Base-by-base conservation (phyloP, 352 stramenopile genomes). In the Phytophthora ramorum region DNA sequence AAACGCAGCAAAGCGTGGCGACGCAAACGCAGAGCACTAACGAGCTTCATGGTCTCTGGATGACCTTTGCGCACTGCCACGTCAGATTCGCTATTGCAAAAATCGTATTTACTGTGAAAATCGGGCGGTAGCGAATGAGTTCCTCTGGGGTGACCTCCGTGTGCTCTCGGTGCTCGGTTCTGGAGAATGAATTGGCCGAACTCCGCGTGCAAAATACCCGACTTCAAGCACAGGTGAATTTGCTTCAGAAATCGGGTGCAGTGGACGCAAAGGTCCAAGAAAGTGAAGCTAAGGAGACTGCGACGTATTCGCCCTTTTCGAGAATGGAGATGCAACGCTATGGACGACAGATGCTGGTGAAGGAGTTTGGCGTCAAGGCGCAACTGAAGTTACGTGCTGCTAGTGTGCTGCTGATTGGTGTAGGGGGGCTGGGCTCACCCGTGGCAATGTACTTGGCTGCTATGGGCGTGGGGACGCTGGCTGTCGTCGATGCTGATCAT, bases 341-440 rank as follows among this genome's bases (percentile, higher is more conserved):
- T 78, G 96, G 92, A 5, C 83, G 97, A 13, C 97, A 99, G 71
- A 93, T 99, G 70, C 86, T 98, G 19, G 85, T 99, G 5, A 73
- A 87, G 47, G 93, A 96, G 35, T 98, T 99, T 57, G 91, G 96
- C 12, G 79, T 93, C 1, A 47, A 80, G 24, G 87, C 86, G n/a
- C 97, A 99, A 77, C 58, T 87, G 16, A 81, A 85, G 40, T 71
- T 99, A 22, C 69, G 87, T 2, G 58, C 76, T 7, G 87, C 89
- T 2, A 84, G 76, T 8, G 92, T 98, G 20, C 72, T 96, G 16
- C 81, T 99, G 2, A 80, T 99, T 44, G 97, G 96, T 12, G 95
- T 96, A 2, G 98, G 98, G 24, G 98, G 97, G 2, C 93, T 99
- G 28, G 98, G 97, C 14, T 99, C 94, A 7, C 96, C 97, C 20